Conservation (phyloP, 164 flowering plant species). For the Protea cynaroides region DNA sequence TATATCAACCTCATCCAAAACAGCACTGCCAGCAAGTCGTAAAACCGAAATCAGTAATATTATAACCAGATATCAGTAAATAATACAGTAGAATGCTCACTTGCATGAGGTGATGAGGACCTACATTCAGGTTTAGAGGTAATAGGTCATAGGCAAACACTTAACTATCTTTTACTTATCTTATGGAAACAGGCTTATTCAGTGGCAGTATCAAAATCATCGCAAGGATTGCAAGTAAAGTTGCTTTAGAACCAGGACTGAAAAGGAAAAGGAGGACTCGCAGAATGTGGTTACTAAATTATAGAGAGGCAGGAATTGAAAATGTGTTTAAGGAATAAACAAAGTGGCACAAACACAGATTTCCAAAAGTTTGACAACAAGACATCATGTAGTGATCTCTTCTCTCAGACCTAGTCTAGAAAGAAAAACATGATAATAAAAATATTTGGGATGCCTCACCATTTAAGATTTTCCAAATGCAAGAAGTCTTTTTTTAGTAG, state of each 20-base stretch:
- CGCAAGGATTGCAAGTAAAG: too few relatives aligned
- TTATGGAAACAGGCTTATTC: too few relatives aligned
- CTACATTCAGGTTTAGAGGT: neutral
- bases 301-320: too few relatives aligned
- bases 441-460: constrained; percentile 38
- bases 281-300: too few relatives aligned
- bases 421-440: neutral
- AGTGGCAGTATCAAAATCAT: too few relatives aligned
- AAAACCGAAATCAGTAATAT: neutral
- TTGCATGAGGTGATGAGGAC: neutral
- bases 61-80: neutral
- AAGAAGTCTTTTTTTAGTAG: constrained; percentile 77
- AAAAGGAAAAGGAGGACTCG: neutral
- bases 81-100: neutral
- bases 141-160: too few relatives aligned
- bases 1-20: constrained; percentile 93
- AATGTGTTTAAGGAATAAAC: too few relatives aligned
- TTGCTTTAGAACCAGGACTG: neutral
- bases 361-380: too few relatives aligned
- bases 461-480: constrained; percentile 62
- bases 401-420: neutral
- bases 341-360: too few relatives aligned
- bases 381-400: too few relatives aligned
- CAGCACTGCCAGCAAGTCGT: constrained; percentile 41
- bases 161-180: too few relatives aligned